These are phyloP conservation scores for Aspergillus heteromorphus DNA, from an alignment of 495 filamentous ascomycete genomes.

Conservation along the genomic window DNA sequence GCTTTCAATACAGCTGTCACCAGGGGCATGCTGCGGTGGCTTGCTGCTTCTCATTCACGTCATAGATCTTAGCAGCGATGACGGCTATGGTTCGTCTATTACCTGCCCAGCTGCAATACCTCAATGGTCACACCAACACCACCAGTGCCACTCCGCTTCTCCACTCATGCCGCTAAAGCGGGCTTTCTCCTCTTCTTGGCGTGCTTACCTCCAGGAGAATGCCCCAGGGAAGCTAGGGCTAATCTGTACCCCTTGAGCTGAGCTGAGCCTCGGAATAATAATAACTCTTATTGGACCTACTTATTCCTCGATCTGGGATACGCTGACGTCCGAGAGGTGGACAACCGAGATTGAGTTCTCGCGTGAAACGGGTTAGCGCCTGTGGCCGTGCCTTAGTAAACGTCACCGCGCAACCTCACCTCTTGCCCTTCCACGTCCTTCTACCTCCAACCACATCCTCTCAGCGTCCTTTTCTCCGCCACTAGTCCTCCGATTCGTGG, in stretches of 20 bases:
- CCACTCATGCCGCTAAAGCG: conserved; percentile 9
- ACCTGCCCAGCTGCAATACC: not conserved
- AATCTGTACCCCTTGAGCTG: conserved; percentile 12
- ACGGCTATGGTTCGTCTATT: conserved; percentile 3
- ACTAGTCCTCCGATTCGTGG: conserved; percentile 9
- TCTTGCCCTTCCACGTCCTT: conserved; percentile 10
- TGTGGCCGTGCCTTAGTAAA: conserved; percentile 28
- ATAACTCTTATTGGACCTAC: conserved; percentile 2
- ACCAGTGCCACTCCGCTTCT: conserved; percentile 16
- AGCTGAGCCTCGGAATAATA: conserved; percentile 12
- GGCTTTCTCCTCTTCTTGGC: conserved; percentile 20
- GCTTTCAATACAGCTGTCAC: not conserved
- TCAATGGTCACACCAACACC: conserved; percentile 1
- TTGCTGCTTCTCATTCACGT: not conserved
- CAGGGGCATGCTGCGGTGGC: not conserved
- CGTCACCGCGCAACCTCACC: conserved; percentile 40
- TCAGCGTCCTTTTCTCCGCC: not conserved
- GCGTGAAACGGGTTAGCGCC: conserved; percentile 24
- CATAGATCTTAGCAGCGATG: not conserved
- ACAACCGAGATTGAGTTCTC: conserved; percentile 20
- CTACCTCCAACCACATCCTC: conserved; percentile 2
- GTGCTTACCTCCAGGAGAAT: conserved; percentile 17
- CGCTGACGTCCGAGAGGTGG: not conserved
- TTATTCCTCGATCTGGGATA: conserved; percentile 1
- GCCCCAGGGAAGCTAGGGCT: conserved; percentile 18